These are phyloP conservation scores for Heritiera littoralis DNA, from an alignment of 345 rosid species.

Conservation along the genomic window DNA sequence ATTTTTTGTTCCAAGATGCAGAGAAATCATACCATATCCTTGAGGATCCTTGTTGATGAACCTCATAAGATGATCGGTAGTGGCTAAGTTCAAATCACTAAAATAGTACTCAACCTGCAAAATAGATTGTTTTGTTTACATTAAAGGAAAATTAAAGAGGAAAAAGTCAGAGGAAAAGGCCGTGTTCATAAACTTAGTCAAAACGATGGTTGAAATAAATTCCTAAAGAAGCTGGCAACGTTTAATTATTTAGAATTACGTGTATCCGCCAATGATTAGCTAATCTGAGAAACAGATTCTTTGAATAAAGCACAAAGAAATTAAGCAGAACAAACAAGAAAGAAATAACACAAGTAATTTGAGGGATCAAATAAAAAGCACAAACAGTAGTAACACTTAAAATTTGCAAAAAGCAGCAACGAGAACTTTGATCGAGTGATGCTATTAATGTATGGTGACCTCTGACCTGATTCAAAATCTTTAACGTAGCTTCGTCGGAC, in stretches of 20 bases:
- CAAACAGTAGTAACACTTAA: background rate
- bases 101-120: slow-evolving; percentile 96
- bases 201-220: background rate
- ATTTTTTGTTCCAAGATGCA: background rate
- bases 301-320: background rate
- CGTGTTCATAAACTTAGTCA: background rate
- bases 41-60: slow-evolving; percentile 94
- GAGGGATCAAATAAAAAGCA: background rate
- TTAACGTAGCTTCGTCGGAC: slow-evolving; percentile 66
- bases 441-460: background rate
- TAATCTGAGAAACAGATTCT: background rate
- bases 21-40: slow-evolving; percentile 74
- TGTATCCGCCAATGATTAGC: background rate
- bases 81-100: slow-evolving; percentile 96
- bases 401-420: background rate
- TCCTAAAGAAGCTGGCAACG: background rate
- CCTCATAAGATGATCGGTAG: slow-evolving; percentile 97
- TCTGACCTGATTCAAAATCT: slow-evolving; percentile 80
- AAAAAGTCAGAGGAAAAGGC: slow-evolving; percentile 11
- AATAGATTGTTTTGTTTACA: slow-evolving; percentile 16
- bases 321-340: background rate
- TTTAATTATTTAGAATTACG: too few species aligned
- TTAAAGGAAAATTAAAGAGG: slow-evolving; percentile 1
- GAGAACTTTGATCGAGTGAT: background rate
- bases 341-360: background rate